Evolutionary conservation across 2,329 filamentous ascomycete species (phyloP).

Genomic region (Aspergillus hortae): DNA sequence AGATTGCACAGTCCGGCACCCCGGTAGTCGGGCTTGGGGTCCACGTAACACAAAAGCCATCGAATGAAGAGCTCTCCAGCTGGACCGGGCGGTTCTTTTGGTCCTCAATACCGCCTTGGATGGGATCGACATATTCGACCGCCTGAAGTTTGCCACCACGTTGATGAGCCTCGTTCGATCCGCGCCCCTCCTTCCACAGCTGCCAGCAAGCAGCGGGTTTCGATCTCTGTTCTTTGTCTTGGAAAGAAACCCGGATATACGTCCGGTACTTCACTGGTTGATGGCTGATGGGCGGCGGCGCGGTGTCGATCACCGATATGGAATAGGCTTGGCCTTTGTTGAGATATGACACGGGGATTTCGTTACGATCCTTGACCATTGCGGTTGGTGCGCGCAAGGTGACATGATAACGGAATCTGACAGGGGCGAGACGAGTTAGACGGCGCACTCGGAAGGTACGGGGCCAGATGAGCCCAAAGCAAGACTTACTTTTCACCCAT

Average conservation of each 20-base stretch:
- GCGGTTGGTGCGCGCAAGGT: conserved; percentile 91
- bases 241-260: conserved; percentile 91
- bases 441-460: too few species aligned
- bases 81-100: conserved; percentile 62
- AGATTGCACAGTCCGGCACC: conserved; percentile 73
- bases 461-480: not conserved
- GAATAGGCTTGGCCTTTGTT: conserved; percentile 97
- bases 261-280: conserved; percentile 76
- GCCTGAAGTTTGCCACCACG: conserved; percentile 88
- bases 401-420: conserved; percentile 79
- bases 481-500: conserved; percentile 51
- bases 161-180: conserved; percentile 93
- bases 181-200: conserved; percentile 92
- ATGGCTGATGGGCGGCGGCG: conserved; percentile 55
- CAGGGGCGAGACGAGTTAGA: too few species aligned
- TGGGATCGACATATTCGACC: conserved; percentile 81
- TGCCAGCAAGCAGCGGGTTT: conserved; percentile 83
- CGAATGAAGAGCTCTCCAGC: conserved; percentile 76
- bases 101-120: conserved; percentile 53
- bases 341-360: conserved; percentile 95
- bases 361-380: conserved; percentile 81
- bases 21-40: conserved; percentile 64
- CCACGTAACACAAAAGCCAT: conserved; percentile 91
- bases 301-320: conserved; percentile 76
- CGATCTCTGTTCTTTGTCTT: conserved; percentile 87